phyloP scores from a whole-genome alignment of 2,329 filamentous ascomycete species.

The Xylaria sp. region DNA sequence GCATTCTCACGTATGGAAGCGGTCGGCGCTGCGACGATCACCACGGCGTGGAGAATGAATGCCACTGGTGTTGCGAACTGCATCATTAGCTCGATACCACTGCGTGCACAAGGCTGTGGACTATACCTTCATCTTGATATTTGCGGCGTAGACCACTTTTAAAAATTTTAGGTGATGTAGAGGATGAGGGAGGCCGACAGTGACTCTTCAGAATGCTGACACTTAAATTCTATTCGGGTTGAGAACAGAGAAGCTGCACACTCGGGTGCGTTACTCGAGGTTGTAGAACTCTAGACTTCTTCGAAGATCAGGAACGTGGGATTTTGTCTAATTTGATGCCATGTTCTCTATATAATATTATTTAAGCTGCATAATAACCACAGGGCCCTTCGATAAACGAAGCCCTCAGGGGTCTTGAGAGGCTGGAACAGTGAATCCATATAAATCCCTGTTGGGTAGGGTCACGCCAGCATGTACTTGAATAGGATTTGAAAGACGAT shows the following conservation, averaged over 20 bases:
- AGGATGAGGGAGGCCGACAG: background rate
- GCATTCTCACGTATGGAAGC: background rate
- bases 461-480: slow-evolving; percentile 12
- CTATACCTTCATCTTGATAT: slow-evolving; percentile 23
- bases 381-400: background rate
- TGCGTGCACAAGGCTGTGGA: background rate
- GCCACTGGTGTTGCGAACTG: slow-evolving; percentile 10
- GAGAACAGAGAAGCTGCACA: slow-evolving; percentile 16
- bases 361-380: slow-evolving; percentile 3
- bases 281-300: slow-evolving; percentile 18
- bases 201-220: background rate
- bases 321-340: slow-evolving; percentile 5
- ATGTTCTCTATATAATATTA: background rate
- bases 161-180: background rate
- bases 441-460: slow-evolving; percentile 21
- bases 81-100: background rate
- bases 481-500: slow-evolving; percentile 1
- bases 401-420: slow-evolving; percentile 21
- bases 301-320: background rate
- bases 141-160: background rate
- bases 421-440: slow-evolving; percentile 20
- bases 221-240: slow-evolving; percentile 13
- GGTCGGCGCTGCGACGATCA: slow-evolving; percentile 25
- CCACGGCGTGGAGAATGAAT: slow-evolving; percentile 6
- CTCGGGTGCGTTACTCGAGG: slow-evolving; percentile 11